These are phyloP conservation scores for Agarophyton chilense DNA, from an alignment of 23 red algal species.

Conservation along the genomic window DNA sequence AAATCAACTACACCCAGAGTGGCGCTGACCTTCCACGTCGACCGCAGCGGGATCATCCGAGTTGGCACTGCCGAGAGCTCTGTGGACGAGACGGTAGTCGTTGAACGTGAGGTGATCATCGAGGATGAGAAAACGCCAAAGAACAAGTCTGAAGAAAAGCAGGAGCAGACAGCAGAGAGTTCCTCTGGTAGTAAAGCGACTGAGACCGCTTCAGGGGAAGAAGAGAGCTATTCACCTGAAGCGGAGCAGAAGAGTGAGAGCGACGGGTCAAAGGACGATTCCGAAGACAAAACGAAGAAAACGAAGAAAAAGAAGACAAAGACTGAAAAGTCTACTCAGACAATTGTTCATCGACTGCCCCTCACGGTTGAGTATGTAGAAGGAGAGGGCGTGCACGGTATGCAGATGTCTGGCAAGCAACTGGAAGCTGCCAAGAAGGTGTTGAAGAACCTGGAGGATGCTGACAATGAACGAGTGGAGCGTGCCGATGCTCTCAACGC, in stretches of 20 bases:
- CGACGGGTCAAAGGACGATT: background rate
- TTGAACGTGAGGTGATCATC: constrained; percentile 59
- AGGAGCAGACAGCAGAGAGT: background rate
- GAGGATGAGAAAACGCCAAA: constrained; percentile 48
- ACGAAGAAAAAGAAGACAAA: constrained; percentile 63
- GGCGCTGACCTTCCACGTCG: constrained; percentile 63
- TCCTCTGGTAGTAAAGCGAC: background rate
- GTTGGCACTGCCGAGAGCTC: constrained; percentile 63
- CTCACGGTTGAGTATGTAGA: constrained; percentile 52
- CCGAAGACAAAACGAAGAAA: constrained; percentile 7
- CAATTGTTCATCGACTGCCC: constrained; percentile 54
- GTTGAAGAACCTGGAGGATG: constrained; percentile 69
- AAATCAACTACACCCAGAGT: constrained; percentile 51
- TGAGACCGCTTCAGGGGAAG: background rate
- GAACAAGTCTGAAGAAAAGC: constrained; percentile 17
- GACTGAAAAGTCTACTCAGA: constrained; percentile 72
- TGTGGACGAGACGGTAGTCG: constrained; percentile 55
- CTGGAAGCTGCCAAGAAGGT: constrained; percentile 34
- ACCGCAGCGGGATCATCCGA: constrained; percentile 55
- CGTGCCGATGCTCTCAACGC: constrained; percentile 87
- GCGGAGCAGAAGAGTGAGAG: background rate
- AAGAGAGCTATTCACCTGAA: background rate
- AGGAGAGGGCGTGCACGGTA: constrained; percentile 25
- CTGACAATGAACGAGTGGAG: constrained; percentile 73
- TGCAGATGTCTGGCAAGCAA: constrained; percentile 66